Evolutionary conservation across 441 rosid genomes (phyloP).

Genomic region (Gossypium aridum): DNA sequence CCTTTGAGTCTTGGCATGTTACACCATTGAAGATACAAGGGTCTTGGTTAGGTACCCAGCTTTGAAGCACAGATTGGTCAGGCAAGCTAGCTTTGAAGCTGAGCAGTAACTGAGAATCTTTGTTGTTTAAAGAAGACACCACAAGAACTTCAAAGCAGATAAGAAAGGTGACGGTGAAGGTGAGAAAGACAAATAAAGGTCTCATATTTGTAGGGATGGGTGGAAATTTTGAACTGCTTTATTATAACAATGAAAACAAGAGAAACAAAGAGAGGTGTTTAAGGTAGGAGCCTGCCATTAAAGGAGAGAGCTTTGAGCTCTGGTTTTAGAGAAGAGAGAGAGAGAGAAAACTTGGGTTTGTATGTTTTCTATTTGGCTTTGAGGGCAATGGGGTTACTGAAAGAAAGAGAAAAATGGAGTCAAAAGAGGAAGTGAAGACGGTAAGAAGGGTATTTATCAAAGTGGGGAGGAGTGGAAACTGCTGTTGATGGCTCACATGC

Average conservation of each 20-base stretch:
- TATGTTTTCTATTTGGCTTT: background rate
- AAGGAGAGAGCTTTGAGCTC: conserved; percentile 35
- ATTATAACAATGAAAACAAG: background rate
- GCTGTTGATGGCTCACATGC: conserved; percentile 81
- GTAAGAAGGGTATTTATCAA: conserved; percentile 56
- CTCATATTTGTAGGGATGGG: conserved; percentile 20
- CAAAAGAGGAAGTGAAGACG: conserved; percentile 34
- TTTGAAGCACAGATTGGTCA: conserved; percentile 36
- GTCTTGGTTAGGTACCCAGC: conserved; percentile 52
- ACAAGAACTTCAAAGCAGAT: conserved; percentile 23
- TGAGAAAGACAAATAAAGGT: conserved; percentile 24
- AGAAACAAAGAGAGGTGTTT: conserved; percentile 5
- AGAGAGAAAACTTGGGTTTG: background rate
- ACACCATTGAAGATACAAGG: conserved; percentile 67
- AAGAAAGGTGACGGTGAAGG: conserved; percentile 17
- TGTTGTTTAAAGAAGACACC: conserved; percentile 9
- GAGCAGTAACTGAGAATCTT: conserved; percentile 50
- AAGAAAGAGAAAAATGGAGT: conserved; percentile 20
- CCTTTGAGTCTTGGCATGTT: conserved; percentile 47
- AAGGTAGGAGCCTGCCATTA: conserved; percentile 52
- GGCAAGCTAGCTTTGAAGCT: conserved; percentile 52
- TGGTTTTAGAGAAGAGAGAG: conserved; percentile 17
- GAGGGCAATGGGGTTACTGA: background rate
- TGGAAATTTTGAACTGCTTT: background rate
- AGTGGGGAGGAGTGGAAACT: conserved; percentile 47